These are phyloP conservation scores for Penicillium verrucosum DNA, from an alignment of 2,329 filamentous ascomycete genomes.

Conservation along the genomic window DNA sequence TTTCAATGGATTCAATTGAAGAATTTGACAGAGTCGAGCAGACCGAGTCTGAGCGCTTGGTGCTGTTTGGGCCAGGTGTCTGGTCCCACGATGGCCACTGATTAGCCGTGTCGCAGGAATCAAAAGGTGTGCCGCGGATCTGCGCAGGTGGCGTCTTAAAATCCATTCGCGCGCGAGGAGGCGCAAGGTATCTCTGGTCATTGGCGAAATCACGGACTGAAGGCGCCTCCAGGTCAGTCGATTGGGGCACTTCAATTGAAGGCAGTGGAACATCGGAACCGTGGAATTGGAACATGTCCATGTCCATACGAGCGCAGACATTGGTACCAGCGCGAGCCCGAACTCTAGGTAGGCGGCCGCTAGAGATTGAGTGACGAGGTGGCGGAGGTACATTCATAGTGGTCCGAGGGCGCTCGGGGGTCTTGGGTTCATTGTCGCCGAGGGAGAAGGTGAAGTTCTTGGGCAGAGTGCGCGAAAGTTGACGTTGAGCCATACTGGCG, in stretches of 20 bases:
- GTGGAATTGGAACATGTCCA: conserved; percentile 33
- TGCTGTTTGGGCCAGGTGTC: conserved; percentile 40
- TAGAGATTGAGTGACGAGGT: conserved; percentile 43
- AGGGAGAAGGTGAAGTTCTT: conserved; percentile 48
- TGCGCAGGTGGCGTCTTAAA: conserved; percentile 47
- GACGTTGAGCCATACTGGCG: conserved; percentile 38
- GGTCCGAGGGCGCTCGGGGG: conserved; percentile 41
- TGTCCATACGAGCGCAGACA: conserved; percentile 36
- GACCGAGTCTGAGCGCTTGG: conserved; percentile 56
- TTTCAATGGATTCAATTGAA: conserved; percentile 59
- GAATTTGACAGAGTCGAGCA: conserved; percentile 61
- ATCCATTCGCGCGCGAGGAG: conserved; percentile 36
- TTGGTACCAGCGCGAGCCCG: conserved; percentile 40
- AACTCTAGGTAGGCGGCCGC: conserved; percentile 40
- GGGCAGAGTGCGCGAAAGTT: conserved; percentile 46
- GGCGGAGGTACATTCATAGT: conserved; percentile 44
- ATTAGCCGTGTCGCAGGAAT: conserved; percentile 25
- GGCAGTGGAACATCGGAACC: conserved; percentile 42
- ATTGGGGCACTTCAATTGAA: conserved; percentile 41
- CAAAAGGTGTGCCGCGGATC: conserved; percentile 39
- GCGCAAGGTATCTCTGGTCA: conserved; percentile 40
- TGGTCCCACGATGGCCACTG: conserved; percentile 34
- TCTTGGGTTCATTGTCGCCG: conserved; percentile 38
- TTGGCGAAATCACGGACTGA: conserved; percentile 24
- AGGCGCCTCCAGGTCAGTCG: conserved; percentile 28